A percentile compares a stretch with the other conserved stretches of the same genome.
Evolutionary conservation across 2,329 filamentous ascomycete genomes (phyloP).

Genomic region (Sordariomycetes sp.): DNA sequence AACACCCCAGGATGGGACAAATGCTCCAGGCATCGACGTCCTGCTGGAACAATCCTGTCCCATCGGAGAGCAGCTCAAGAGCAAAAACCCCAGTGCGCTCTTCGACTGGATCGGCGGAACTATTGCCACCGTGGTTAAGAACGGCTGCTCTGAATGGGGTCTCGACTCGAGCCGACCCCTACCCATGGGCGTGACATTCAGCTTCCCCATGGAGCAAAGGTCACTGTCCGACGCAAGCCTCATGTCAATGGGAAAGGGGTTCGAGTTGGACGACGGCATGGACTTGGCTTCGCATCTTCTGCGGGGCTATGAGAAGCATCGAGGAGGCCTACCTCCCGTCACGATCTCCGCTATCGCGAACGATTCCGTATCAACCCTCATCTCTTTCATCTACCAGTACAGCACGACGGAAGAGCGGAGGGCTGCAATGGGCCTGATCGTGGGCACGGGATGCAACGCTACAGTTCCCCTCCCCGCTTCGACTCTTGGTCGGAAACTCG

Average conservation of each 20-base stretch:
- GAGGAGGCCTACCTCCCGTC: slow-evolving; percentile 47
- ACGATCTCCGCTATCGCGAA: slow-evolving; percentile 70
- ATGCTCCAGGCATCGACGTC: slow-evolving; percentile 35
- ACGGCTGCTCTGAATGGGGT: slow-evolving; percentile 34
- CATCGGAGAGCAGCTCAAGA: slow-evolving; percentile 62
- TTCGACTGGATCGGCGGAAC: slow-evolving; percentile 76
- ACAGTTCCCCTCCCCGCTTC: slow-evolving; percentile 61
- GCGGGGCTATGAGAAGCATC: slow-evolving; percentile 45
- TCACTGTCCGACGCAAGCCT: slow-evolving; percentile 51
- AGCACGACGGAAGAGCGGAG: slow-evolving; percentile 49
- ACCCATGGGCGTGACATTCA: slow-evolving; percentile 60
- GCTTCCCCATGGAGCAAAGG: slow-evolving; percentile 58
- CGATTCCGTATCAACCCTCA: slow-evolving; percentile 69
- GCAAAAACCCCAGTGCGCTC: slow-evolving; percentile 61
- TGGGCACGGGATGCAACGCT: slow-evolving; percentile 73
- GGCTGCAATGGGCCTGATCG: slow-evolving; percentile 70
- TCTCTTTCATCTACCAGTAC: slow-evolving; percentile 65
- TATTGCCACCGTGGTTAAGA: slow-evolving; percentile 61
- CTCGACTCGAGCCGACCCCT: slow-evolving; percentile 34
- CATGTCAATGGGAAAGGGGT: slow-evolving; percentile 62
- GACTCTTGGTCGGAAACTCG: slow-evolving; percentile 42
- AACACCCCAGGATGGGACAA: slow-evolving; percentile 14
- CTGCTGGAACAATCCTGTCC: slow-evolving; percentile 63
- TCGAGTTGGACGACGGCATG: slow-evolving; percentile 48
- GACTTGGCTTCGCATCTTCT: slow-evolving; percentile 50